Evolutionary conservation across 768 basidiomycete genomes (phyloP), one percentile per base, ranked within the genome.

Genomic region (Podaxis mareebaensis): DNA sequence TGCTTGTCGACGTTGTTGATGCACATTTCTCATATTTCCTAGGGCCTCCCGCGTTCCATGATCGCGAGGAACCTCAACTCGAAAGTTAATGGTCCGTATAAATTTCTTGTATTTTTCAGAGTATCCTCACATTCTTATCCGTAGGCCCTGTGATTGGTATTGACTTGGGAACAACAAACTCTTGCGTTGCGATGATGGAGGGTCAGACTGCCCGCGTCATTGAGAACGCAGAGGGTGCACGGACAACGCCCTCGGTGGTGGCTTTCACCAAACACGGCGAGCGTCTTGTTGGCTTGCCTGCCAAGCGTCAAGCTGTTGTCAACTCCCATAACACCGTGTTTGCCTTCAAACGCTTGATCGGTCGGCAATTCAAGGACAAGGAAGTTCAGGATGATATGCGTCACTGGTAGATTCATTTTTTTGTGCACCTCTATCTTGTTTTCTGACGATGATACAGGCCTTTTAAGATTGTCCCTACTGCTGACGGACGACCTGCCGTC

Each of bases 181-280:
- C 93, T 54, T 95, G 92, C 75, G 93, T 95, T 63, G 88, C 91
- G 54, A 85, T 97, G 65, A 97, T 96, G 93, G 96, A 98, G 81
- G 96, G 94, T 68, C 89, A 96, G 81, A 90, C 89, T 39, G 86
- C 96, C 55, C 91, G 93, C 68, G 96, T 99, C 67, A 91, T 99
- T 68, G 97, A 98, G 79, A 99, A 99, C 81, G 81, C 96, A 4
- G 96, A 99, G 81, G 96, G 97, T 81, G 92, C 92, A 62, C 89
- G 97, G 68, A 99, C 97, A 66, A 99, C 97, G 15, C 97, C 97
- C 2, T 99, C 97, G 42, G 95, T 98, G 61, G 94, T 99, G 68
- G 96, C 96, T 42, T 99, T 99, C 84, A 95, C 97, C 60, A 97
- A 98, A 77, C 95, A 98, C 70, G 95, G 94, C 61, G 97, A 99